These are phyloP conservation scores for Medicago lupulina DNA, from an alignment of 306 rosid genomes.

Conservation along the genomic window DNA sequence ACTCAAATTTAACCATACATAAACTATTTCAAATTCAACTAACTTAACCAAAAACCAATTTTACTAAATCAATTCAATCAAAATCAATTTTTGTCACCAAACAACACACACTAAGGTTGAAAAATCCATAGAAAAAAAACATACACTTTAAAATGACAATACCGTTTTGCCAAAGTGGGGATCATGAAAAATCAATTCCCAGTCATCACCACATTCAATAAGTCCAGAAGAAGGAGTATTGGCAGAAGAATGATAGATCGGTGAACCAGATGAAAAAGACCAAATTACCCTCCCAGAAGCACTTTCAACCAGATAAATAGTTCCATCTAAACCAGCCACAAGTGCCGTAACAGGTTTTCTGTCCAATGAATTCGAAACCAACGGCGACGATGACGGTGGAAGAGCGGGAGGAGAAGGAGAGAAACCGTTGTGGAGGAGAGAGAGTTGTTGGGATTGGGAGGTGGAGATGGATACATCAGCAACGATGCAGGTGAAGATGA, in stretches of 20 bases:
- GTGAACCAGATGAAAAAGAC: slow-evolving; percentile 15
- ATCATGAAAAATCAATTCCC: slow-evolving; percentile 10
- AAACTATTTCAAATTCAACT: too few species aligned
- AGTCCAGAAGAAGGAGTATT: background rate
- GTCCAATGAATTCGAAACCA: background rate
- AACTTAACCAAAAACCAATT: too few species aligned
- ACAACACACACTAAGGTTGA: too few species aligned
- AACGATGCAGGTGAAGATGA: background rate
- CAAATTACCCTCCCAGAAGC: slow-evolving; percentile 16
- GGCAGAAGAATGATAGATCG: background rate
- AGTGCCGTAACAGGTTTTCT: slow-evolving; percentile 7
- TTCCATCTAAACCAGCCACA: background rate
- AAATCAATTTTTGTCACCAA: too few species aligned
- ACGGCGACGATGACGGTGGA: background rate
- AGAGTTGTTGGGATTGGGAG: slow-evolving; percentile 3
- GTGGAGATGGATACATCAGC: background rate
- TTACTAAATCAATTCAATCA: too few species aligned
- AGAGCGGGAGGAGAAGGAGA: background rate
- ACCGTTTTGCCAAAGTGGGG: slow-evolving; percentile 22
- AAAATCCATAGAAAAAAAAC: background rate
- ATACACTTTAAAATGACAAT: slow-evolving; percentile 4
- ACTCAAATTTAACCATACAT: too few species aligned
- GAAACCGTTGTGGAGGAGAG: background rate
- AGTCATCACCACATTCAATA: slow-evolving; percentile 6
- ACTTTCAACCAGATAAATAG: slow-evolving; percentile 13